These are phyloP conservation scores for Westerdykella aurantiaca DNA, from an alignment of 2,329 filamentous ascomycete genomes.

Conservation along the genomic window DNA sequence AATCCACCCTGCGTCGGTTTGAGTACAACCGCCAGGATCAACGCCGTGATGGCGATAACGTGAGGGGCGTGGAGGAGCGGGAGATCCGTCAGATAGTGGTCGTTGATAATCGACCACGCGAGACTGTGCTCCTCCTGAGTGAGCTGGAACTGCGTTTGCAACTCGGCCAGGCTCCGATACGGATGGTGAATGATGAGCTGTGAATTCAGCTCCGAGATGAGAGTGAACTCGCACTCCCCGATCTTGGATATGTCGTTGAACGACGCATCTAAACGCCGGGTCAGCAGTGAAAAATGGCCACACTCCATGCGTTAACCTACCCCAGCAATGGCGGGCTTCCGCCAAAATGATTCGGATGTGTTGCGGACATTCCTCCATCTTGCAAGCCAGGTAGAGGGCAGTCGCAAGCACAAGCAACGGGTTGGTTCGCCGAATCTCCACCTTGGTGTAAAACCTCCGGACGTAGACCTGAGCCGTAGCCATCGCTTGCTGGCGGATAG, in stretches of 20 bases:
- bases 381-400: conserved; percentile 89
- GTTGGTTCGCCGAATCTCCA: conserved; percentile 88
- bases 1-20: conserved; percentile 56
- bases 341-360: conserved; percentile 87
- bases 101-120: conserved; percentile 80
- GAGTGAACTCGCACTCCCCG: conserved; percentile 87
- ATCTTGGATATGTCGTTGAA: conserved; percentile 68
- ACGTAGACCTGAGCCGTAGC: conserved; percentile 94
- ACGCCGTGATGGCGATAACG: conserved; percentile 77
- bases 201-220: conserved; percentile 86
- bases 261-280: conserved; percentile 22
- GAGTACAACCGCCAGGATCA: conserved; percentile 77
- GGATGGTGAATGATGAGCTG: conserved; percentile 88
- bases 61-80: conserved; percentile 82
- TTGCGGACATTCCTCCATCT: conserved; percentile 96
- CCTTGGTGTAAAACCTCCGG: conserved; percentile 84
- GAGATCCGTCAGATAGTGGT: conserved; percentile 89
- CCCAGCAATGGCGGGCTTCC: conserved; percentile 68
- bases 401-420: conserved; percentile 91
- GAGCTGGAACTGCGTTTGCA: conserved; percentile 64
- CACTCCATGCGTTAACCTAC: conserved; percentile 13
- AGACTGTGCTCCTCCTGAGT: conserved; percentile 72
- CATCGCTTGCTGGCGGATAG: conserved; percentile 81
- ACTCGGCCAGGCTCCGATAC: conserved; percentile 70
- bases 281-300: conserved; percentile 3